phyloP scores from a whole-genome alignment of 2,329 filamentous ascomycete species.

The Sphaerulina vaccinii region DNA sequence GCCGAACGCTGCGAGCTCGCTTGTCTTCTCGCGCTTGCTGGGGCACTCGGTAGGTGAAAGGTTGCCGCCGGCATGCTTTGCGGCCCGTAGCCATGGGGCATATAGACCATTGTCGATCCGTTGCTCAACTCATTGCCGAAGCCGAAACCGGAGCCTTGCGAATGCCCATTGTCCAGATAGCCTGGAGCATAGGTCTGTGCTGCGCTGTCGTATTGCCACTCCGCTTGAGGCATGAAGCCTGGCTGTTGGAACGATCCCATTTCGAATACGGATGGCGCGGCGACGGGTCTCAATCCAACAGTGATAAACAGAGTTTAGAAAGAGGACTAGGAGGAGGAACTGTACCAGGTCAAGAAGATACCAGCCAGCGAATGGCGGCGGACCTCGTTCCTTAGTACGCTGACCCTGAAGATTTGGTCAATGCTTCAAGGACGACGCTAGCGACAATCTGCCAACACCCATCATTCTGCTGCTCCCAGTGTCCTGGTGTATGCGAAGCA shows the following conservation, averaged over 20 bases:
- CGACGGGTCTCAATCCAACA: constrained; percentile 1
- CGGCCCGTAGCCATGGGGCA: constrained; percentile 7
- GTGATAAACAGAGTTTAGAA: constrained; percentile 8
- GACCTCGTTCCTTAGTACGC: constrained; percentile 7
- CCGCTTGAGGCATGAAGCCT: constrained; percentile 5
- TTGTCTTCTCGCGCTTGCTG: constrained; percentile 10
- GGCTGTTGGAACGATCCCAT: constrained; percentile 12
- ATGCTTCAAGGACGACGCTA: constrained; percentile 5
- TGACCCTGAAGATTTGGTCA: neutral
- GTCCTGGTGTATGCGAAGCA: neutral
- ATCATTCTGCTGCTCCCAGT: neutral
- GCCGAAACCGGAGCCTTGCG: constrained; percentile 1
- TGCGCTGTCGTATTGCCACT: constrained; percentile 3
- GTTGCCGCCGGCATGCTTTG: constrained; percentile 1
- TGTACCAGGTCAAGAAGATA: constrained; percentile 8
- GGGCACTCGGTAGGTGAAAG: constrained; percentile 13
- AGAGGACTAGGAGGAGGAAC: constrained; percentile 6
- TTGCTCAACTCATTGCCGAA: constrained; percentile 6
- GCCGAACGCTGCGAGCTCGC: constrained; percentile 7
- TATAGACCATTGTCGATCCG: constrained; percentile 5
- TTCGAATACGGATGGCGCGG: neutral
- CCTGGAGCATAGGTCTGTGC: constrained; percentile 8
- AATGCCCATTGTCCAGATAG: neutral
- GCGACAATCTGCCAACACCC: neutral
- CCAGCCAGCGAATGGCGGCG: constrained; percentile 8